Evolutionary conservation across 2,329 filamentous ascomycete genomes (phyloP).

Genomic region (Diaporthe citri): DNA sequence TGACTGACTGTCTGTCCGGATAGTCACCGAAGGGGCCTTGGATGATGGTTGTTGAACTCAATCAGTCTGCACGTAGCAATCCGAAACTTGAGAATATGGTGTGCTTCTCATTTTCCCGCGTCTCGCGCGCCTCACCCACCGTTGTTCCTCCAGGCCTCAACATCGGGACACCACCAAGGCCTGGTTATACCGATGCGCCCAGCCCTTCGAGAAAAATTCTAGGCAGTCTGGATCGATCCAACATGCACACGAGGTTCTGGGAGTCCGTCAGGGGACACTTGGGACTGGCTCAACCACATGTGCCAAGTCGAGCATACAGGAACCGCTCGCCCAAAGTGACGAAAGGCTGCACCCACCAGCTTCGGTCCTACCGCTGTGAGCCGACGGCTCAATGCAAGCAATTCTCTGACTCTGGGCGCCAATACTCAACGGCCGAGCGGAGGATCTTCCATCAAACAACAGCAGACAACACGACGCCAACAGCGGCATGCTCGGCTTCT

Average conservation of each 20-base stretch:
- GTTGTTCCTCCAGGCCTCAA: background rate
- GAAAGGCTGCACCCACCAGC: slow-evolving; percentile 32
- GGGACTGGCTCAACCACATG: slow-evolving; percentile 21
- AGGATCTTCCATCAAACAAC: background rate
- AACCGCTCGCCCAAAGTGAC: slow-evolving; percentile 16
- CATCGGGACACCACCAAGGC: background rate
- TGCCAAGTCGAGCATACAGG: slow-evolving; percentile 31
- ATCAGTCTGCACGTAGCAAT: slow-evolving; percentile 1
- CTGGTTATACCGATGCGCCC: slow-evolving; percentile 23
- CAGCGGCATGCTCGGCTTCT: slow-evolving; percentile 12
- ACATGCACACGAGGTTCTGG: slow-evolving; percentile 20
- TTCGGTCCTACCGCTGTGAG: slow-evolving; percentile 21
- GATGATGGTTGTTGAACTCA: background rate
- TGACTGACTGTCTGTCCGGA: background rate
- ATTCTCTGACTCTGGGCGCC: slow-evolving; percentile 7
- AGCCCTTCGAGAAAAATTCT: slow-evolving; percentile 30
- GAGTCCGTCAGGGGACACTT: slow-evolving; percentile 16
- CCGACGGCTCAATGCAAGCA: slow-evolving; percentile 33
- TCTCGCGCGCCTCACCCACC: slow-evolving; percentile 9
- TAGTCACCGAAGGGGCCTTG: background rate
- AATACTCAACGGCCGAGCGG: slow-evolving; percentile 26
- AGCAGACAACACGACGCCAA: background rate
- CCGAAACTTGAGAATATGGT: background rate
- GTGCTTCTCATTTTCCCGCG: slow-evolving; percentile 12
- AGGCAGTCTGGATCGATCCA: slow-evolving; percentile 29